A percentile compares a stretch with the other conserved stretches of the same genome.
Evolutionary conservation across 2,329 filamentous ascomycete species (phyloP).

Genomic region (Mycosphaerelloides madeirae): DNA sequence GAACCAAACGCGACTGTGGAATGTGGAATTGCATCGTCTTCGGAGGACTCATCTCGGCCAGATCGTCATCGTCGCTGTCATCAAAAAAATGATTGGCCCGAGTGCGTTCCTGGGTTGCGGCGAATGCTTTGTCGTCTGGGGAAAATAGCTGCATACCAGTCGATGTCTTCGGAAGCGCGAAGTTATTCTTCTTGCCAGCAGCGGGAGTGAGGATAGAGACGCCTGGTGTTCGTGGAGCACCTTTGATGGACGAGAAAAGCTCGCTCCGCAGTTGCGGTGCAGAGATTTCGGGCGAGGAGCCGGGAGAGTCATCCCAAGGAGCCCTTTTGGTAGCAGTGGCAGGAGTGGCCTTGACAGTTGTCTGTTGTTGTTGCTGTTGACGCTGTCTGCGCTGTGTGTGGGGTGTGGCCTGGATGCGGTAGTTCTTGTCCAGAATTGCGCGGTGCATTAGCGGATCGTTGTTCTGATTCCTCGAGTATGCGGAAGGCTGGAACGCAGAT

Average conservation of each 20-base stretch:
- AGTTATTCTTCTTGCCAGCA: conserved; percentile 21
- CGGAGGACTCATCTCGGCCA: conserved; percentile 64
- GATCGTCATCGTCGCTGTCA: conserved; percentile 52
- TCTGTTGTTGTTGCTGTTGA: conserved; percentile 16
- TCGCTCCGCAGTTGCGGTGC: conserved; percentile 80
- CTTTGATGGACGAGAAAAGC: conserved; percentile 55
- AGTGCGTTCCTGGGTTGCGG: conserved; percentile 18
- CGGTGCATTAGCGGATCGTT: conserved; percentile 81
- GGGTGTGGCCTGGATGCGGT: conserved; percentile 87
- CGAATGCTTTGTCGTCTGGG: conserved; percentile 27
- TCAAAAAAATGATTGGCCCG: conserved; percentile 24
- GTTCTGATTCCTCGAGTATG: conserved; percentile 32
- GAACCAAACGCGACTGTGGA: conserved; percentile 69
- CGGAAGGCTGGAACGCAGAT: conserved; percentile 38
- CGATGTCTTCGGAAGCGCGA: conserved; percentile 26
- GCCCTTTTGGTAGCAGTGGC: conserved; percentile 32
- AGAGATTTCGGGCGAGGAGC: conserved; percentile 61
- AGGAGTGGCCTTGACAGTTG: conserved; percentile 31
- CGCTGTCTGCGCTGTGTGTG: conserved; percentile 43
- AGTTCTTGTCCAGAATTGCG: conserved; percentile 83
- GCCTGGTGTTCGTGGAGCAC: conserved; percentile 66
- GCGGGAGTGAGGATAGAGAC: conserved; percentile 74
- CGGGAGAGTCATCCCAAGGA: conserved; percentile 43
- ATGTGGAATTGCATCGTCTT: conserved; percentile 88
- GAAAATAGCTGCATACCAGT: conserved; percentile 34